Conservation (phyloP, 139 green algal species). For the Coccomyxa sp. region DNA sequence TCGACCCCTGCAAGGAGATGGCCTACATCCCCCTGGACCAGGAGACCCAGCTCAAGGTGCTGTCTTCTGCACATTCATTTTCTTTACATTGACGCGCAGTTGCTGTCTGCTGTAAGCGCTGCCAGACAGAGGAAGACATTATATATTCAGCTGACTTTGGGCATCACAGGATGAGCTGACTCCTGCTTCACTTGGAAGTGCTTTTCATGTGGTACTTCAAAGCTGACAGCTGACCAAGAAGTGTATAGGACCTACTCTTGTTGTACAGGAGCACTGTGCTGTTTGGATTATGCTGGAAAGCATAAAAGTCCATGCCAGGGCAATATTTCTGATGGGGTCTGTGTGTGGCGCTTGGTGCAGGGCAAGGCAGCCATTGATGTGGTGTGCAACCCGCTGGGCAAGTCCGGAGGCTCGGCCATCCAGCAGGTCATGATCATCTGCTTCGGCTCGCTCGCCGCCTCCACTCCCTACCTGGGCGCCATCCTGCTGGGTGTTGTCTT, state of each 20-base stretch:
- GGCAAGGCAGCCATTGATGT: conserved; percentile 99
- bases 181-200: too few species aligned
- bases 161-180: too few species aligned
- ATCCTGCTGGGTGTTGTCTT: conserved; percentile 91
- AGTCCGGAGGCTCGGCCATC: conserved; percentile 97
- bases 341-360: conserved; percentile 37
- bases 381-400: conserved; percentile 99
- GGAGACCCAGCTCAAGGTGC: conserved; percentile 65
- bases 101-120: background rate
- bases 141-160: background rate
- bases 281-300: too few species aligned
- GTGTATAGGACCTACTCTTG: too few species aligned
- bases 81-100: too few species aligned
- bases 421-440: conserved; percentile 97
- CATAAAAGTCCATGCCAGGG: too few species aligned
- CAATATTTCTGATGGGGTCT: too few species aligned
- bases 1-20: conserved; percentile 99
- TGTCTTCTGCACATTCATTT: background rate
- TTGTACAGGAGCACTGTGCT: too few species aligned
- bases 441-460: conserved; percentile 94
- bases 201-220: too few species aligned
- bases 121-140: background rate
- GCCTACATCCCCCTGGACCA: conserved; percentile 97
- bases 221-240: too few species aligned
- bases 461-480: conserved; percentile 91